Conservation (phyloP, 768 basidiomycete species). For the Dendrothele bispora region DNA sequence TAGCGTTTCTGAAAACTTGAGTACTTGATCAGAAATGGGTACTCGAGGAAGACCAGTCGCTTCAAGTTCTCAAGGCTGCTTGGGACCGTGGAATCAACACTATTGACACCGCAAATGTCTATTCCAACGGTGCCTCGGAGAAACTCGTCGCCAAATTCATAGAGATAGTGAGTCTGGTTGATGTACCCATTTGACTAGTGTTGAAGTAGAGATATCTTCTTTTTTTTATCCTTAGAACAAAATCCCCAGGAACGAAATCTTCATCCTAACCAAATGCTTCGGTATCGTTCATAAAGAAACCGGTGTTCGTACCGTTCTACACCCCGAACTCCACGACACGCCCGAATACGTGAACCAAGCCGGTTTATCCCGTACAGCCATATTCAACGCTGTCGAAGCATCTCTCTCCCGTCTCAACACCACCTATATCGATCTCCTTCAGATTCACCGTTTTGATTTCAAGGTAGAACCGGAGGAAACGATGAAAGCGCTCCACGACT, state of each 20-base stretch:
- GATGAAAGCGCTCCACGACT: conserved; percentile 42
- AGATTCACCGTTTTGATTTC: conserved; percentile 36
- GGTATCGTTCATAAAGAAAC: conserved; percentile 7
- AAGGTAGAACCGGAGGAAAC: conserved; percentile 31
- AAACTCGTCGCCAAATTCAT: conserved; percentile 35
- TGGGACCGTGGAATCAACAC: conserved; percentile 38
- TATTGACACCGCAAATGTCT: conserved; percentile 37
- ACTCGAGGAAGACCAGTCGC: conserved; percentile 42
- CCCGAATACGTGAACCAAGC: conserved; percentile 19
- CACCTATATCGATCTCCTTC: conserved; percentile 28
- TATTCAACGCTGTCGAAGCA: conserved; percentile 15
- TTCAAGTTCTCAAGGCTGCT: conserved; percentile 48
- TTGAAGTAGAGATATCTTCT: conserved; percentile 21
- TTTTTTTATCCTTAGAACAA: conserved; percentile 16
- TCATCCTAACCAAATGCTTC: conserved; percentile 18
- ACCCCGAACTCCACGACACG: conserved; percentile 1
- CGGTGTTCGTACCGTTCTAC: not conserved
- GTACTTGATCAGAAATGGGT: conserved; percentile 45
- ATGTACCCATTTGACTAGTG: conserved; percentile 13
- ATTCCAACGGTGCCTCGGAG: conserved; percentile 40
- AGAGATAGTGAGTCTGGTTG: conserved; percentile 25
- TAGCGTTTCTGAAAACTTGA: not conserved
- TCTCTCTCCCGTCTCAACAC: conserved; percentile 19
- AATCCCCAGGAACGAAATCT: conserved; percentile 16
- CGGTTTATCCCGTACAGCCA: conserved; percentile 22